Evolutionary conservation across 441 rosid species (phyloP), one percentile per base, ranked within the genome.

Genomic region (Daphne laureola): DNA sequence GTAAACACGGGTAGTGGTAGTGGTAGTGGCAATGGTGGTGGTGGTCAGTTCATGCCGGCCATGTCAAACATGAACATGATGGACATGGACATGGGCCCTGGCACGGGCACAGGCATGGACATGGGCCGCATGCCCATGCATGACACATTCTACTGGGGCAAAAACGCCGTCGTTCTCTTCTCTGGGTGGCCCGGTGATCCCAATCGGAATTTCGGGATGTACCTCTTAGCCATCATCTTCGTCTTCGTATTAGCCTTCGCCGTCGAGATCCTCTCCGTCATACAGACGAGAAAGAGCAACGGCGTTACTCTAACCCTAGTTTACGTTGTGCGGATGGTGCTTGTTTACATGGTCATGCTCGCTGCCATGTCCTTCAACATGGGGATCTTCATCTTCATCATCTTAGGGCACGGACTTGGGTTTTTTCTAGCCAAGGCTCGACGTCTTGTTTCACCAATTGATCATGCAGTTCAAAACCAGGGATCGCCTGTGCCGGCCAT

Each of bases 101-200:
- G 56, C 1, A 54, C 14, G 65, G 62, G 46, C 31, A 67, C 47
- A 7, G 58, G 65, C 42, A 49, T 51, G 27, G 18, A 58, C 2
- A 54, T 16, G 67, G 62, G 46, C 23, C 66, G 59, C 80, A 47
- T 18, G 74, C 58, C 59, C 73, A 77, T 78, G 89, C 84, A 73
- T 40, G 78, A 58, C 81, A 78, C 67, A 58, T 80, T 84, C 72
- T 84, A 78, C 62, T 84, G 84, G 92, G 86, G 86, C 11, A 79
- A 70, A 61, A 70, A 78, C 4, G 84, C 64, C 8, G 51, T 63
- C 8, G 15, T 84, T 42, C 57, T 75, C 17, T 84, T 84, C 72
- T 65, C 82, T 0, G 74, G 81, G 4, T 84, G 92, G 92, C 84
- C 92, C 0, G 78, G 68, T 12, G 68, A 38, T 6, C 43, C 72